Percentiles rank a stretch among this genome's conserved stretches.
Conservation (phyloP, 768 basidiomycete genomes). For the Macrocybe gigantea region DNA sequence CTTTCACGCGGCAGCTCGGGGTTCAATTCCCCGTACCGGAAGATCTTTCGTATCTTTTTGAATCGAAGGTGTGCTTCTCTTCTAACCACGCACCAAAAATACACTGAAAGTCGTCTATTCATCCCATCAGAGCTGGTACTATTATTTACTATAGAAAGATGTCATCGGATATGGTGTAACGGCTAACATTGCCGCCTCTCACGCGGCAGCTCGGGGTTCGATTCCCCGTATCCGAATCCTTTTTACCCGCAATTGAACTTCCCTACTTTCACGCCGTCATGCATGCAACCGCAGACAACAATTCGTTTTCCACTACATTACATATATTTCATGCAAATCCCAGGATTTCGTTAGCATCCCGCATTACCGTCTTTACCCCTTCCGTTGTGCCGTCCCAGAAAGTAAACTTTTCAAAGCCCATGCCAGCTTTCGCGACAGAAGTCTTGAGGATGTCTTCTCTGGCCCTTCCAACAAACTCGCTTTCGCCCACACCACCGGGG, state of each 20-base stretch:
- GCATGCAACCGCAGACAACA: no score
- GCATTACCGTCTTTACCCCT: background rate
- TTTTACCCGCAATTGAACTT: no score
- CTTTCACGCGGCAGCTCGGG: conserved; percentile 55
- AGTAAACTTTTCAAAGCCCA: background rate
- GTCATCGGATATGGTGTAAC: conserved; percentile 50
- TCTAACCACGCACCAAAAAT: no score
- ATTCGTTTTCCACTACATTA: no score
- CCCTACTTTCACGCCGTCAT: no score
- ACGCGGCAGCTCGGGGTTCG: conserved; percentile 53
- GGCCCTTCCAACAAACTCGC: conserved; percentile 9
- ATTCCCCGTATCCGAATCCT: conserved; percentile 44
- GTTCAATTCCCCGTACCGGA: conserved; percentile 54
- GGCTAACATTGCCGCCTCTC: conserved; percentile 66
- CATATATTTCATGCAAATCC: background rate
- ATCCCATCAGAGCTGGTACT: no score
- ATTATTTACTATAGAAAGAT: no score
- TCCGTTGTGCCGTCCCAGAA: background rate
- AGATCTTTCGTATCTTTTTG: background rate
- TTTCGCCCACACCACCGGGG: conserved; percentile 20
- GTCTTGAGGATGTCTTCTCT: background rate
- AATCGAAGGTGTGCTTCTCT: no score
- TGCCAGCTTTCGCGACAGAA: background rate
- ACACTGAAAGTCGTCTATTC: no score
- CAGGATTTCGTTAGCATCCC: background rate